Evolutionary conservation across 2,329 filamentous ascomycete genomes (phyloP).

Genomic region (Fusarium neocosmosporiellum): DNA sequence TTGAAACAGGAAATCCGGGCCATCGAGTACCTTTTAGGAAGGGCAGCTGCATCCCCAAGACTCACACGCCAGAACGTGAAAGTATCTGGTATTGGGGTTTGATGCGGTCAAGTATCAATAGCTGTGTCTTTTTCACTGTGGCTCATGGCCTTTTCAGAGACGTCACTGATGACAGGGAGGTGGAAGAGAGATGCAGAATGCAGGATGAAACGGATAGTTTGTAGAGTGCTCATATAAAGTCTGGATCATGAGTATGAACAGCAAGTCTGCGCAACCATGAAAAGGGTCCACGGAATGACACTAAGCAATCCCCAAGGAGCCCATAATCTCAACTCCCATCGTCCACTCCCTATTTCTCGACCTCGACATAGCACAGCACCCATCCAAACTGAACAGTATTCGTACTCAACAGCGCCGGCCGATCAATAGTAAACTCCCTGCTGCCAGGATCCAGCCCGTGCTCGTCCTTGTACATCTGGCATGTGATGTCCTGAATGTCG

Average conservation of each 20-base stretch:
- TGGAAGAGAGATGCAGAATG: background rate
- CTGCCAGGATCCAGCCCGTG: constrained; percentile 23
- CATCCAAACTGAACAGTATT: constrained; percentile 32
- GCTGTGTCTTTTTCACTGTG: background rate
- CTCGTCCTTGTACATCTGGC: constrained; percentile 32
- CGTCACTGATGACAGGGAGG: accelerated
- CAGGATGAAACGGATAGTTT: background rate
- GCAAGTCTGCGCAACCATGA: background rate
- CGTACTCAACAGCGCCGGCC: constrained; percentile 19
- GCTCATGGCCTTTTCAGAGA: background rate
- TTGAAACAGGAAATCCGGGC: too few species aligned
- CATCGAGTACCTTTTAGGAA: too few species aligned
- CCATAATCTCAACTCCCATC: background rate
- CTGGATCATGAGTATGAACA: background rate
- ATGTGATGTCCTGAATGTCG: constrained; percentile 9
- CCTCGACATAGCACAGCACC: constrained; percentile 27
- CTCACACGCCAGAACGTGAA: background rate
- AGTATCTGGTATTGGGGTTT: background rate
- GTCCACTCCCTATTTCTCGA: background rate
- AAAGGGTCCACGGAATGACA: background rate
- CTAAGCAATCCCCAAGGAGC: background rate
- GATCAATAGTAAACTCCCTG: constrained; percentile 10
- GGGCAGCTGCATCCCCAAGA: background rate
- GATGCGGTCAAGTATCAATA: too few species aligned
- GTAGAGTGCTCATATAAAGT: background rate